Conservation (phyloP, 2,329 filamentous ascomycete genomes). For the Aspergillus glaucus region DNA sequence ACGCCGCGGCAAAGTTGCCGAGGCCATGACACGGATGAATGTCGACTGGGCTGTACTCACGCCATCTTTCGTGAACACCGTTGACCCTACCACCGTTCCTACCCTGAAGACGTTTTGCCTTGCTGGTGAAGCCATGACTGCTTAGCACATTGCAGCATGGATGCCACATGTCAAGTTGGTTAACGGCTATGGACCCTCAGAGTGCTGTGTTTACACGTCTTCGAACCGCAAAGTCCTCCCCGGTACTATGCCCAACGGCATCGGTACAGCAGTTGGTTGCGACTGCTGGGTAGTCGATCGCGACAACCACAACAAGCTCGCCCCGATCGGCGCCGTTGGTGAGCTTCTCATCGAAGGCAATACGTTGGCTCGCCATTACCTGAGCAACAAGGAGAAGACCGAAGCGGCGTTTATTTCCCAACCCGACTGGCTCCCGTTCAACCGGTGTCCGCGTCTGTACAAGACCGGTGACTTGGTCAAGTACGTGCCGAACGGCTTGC, state of each 20-base stretch:
- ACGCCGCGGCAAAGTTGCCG: conserved; percentile 38
- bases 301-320: conserved; percentile 15
- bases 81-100: background rate
- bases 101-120: background rate
- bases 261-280: conserved; percentile 9
- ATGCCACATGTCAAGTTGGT: background rate
- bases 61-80: conserved; percentile 1
- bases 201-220: conserved; percentile 6
- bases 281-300: conserved; percentile 22
- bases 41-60: conserved; percentile 4
- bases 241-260: conserved; percentile 3
- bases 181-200: conserved; percentile 31
- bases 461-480: conserved; percentile 16
- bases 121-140: background rate
- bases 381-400: conserved; percentile 24
- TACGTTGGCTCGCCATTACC: conserved; percentile 26
- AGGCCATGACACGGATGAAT: conserved; percentile 29
- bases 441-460: conserved; percentile 4
- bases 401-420: conserved; percentile 13
- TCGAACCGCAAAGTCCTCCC: conserved; percentile 1
- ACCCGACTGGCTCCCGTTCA: conserved; percentile 11
- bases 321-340: conserved; percentile 10
- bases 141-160: background rate
- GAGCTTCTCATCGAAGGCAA: conserved; percentile 27
- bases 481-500: conserved; percentile 11